phyloP scores from a whole-genome alignment of 768 basidiomycete genomes.

The Collybia sordida region DNA sequence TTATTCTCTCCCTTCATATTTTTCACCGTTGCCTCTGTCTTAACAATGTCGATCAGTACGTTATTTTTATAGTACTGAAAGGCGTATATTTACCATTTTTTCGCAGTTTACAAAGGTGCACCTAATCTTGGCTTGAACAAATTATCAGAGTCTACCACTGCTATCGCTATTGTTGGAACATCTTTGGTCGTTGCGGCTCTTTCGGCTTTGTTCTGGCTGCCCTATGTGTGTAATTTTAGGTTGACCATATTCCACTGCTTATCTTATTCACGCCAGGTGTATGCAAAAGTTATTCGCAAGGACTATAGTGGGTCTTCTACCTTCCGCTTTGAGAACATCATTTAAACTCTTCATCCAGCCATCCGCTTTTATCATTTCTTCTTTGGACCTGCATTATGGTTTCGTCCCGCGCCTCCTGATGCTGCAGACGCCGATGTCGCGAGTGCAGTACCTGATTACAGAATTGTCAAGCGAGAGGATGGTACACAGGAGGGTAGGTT shows the following conservation, averaged over 20 bases:
- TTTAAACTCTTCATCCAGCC: constrained; percentile 11
- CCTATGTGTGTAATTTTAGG: constrained; percentile 9
- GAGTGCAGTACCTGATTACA: constrained; percentile 24
- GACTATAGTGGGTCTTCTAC: constrained; percentile 21
- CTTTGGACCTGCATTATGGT: constrained; percentile 25
- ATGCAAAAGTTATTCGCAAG: constrained; percentile 22
- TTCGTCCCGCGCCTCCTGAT: constrained; percentile 20
- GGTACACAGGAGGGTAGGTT: constrained; percentile 2
- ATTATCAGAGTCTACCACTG: constrained; percentile 9
- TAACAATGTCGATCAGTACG: constrained; percentile 25
- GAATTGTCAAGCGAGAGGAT: constrained; percentile 15
- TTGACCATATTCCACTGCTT: no score
- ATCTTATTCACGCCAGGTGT: constrained; percentile 4
- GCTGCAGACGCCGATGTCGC: constrained; percentile 6
- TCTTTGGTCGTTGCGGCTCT: constrained; percentile 19
- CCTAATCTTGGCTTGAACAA: constrained; percentile 21
- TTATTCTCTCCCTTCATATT: constrained; percentile 25
- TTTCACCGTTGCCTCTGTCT: constrained; percentile 22
- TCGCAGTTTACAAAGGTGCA: constrained; percentile 22
- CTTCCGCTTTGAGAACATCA: background rate
- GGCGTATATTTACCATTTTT: background rate
- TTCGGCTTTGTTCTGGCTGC: constrained; percentile 26
- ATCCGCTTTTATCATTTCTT: constrained; percentile 28
- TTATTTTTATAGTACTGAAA: background rate
- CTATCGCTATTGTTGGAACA: constrained; percentile 21